These are phyloP conservation scores for Inga laurina DNA, from an alignment of 306 rosid species.

Conservation along the genomic window DNA sequence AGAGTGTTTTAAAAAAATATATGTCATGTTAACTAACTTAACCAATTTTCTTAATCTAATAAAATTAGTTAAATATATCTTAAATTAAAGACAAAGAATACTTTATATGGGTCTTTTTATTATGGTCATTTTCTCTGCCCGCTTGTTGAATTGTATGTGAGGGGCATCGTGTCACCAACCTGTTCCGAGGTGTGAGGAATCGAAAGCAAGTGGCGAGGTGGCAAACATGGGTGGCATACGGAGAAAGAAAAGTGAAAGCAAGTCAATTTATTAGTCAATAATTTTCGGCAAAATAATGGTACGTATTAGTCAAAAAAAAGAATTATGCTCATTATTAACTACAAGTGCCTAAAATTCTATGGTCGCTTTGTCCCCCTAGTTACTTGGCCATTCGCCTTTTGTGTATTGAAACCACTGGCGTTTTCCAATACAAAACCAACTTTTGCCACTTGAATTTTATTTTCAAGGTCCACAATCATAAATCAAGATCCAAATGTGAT, in stretches of 20 bases:
- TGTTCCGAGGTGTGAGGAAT: conserved; percentile 6
- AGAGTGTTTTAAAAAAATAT: too few species aligned
- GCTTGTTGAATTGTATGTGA: background rate
- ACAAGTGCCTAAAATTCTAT: background rate
- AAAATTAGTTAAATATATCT: too few species aligned
- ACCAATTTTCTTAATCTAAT: too few species aligned
- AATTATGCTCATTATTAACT: background rate
- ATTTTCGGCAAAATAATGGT: background rate
- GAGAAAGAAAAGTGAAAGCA: background rate
- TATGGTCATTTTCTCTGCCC: background rate
- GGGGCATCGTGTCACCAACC: background rate
- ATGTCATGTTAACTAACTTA: too few species aligned
- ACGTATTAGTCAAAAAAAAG: background rate
- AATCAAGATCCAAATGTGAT: background rate
- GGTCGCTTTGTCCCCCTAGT: background rate
- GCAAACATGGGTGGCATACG: background rate
- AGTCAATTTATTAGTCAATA: background rate
- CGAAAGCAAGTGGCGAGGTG: background rate
- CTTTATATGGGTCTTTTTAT: too few species aligned
- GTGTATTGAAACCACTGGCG: background rate
- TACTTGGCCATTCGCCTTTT: background rate
- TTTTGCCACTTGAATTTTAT: background rate
- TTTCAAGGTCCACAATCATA: background rate
- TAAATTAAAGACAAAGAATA: too few species aligned
- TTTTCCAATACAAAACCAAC: background rate